Evolutionary conservation across 768 basidiomycete species (phyloP), one percentile per base, ranked within the genome.

Genomic region (Galerina sulciceps): DNA sequence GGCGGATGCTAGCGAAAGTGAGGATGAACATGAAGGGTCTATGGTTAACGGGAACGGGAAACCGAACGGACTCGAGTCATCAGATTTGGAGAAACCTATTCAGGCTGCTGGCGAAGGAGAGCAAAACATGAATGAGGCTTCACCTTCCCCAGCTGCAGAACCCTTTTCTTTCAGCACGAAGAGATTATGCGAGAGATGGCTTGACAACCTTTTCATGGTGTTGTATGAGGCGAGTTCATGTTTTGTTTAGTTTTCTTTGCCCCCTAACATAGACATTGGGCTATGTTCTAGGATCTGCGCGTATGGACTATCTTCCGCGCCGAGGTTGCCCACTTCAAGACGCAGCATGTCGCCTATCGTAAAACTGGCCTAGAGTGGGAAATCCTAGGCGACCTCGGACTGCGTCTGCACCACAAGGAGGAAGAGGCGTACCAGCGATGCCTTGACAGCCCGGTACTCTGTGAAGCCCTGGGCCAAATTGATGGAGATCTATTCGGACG

Each of bases 281-380:
- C 2, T 45, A 10, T 43, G 26, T 34, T 50, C 5, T 61, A 96
- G 93, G 97, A 99, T 71, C 80, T 99, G 38, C 87, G 97, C 14
- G 92, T 99, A 4, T 99, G 96, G 90, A 99, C 97, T 1, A 99
- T 99, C 67, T 99, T 96, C 86, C 85, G 97, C 20, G 96, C 97
- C 2, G 97, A 99, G 70, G 92, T 98, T 10, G 95, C 96, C 0
- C 97, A 99, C 71, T 99, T 97, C 85, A 99, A 97, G 71, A 96
- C 94, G 2, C 96, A 99, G 72, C 96, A 97, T 63, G 91, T 99
- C 57, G 95, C 96, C 0, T 99, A 99, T 71, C 87, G 94, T 59
- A 99, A 99, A 79, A 98, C 96, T 0, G 94, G 93, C 0, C 75
- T 93, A 17, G 97, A 99, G 74, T 99, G 97, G 96, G 97, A 99